Base-by-base conservation (phyloP, 495 filamentous ascomycete species). In the Amphirosellinia nigrospora region DNA sequence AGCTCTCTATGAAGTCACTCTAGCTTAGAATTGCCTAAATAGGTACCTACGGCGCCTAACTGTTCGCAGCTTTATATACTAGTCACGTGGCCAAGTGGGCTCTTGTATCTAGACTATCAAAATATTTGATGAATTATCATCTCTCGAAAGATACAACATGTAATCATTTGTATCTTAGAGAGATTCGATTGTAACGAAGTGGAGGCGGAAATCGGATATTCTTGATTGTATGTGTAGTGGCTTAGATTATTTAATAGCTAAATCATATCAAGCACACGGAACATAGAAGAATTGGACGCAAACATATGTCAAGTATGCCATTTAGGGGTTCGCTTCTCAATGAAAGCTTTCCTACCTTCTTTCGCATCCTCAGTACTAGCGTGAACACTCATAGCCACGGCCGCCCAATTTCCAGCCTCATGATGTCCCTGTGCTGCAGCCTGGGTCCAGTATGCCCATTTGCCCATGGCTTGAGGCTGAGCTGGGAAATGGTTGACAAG, bases 401-500 rank as follows among this genome's bases (percentile, higher is more conserved):
- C n/a, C n/a, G 45, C 45, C 45, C 45, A 48, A 9, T 21, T 1
- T 48, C n/a, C 71, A 46, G 16, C 43, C 16, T 1, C 19, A 8
- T 19, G 43, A 7, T 19, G 30, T 69, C 58, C 59, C 65, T 73
- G 2, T 59, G 75, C 50, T 3, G 66, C 41, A 15, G 58, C 30
- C 70, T 79, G 77, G 5, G 71, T 73, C 75, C 73, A 79, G 60
- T 74, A 75, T 3, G 73, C 73, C 75, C 77, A 79, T 66, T 79
- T 79, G 21, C 73, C 73, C 64, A 77, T 64, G 5, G 73, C 75
- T 58, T 70, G 76, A 34, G 72, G 60, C 46, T 79, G 77, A 21
- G 71, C 71, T 4, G 72, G 65, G 68, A 74, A 71, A 13, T 59
- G 36, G 26, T 48, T 48, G 45, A n/a, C 63, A 58, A 77, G 28